Conservation (phyloP, 768 basidiomycete species). For the Mycena rosella region DNA sequence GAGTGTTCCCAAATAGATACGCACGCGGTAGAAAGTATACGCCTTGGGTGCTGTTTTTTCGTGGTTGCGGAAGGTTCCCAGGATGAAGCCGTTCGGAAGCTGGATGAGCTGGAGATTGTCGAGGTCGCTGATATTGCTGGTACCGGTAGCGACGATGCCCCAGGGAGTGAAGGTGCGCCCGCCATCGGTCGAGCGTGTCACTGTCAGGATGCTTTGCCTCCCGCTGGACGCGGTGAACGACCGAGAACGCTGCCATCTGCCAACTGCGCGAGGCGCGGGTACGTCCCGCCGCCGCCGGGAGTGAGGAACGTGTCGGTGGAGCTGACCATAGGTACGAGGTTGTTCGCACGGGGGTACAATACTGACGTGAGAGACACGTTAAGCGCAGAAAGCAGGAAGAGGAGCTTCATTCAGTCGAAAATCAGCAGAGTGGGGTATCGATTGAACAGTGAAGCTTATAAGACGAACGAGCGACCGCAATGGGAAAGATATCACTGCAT, state of each 20-base stretch:
- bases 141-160: slow-evolving; percentile 24
- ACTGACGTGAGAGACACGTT: slow-evolving; percentile 2
- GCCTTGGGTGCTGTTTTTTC: slow-evolving; percentile 11
- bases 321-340: slow-evolving; percentile 28
- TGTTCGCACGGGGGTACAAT: slow-evolving; percentile 23
- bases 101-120: slow-evolving; percentile 30
- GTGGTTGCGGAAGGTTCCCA: slow-evolving; percentile 35
- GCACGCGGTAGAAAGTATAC: slow-evolving; percentile 22
- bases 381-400: slow-evolving; percentile 14
- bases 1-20: neutral
- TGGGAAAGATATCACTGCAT: too few relatives aligned
- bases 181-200: slow-evolving; percentile 35
- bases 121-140: slow-evolving; percentile 30
- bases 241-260: slow-evolving; percentile 34
- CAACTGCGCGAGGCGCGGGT: slow-evolving; percentile 34
- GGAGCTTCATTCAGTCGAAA: slow-evolving; percentile 10
- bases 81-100: slow-evolving; percentile 30
- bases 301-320: neutral
- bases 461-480: too few relatives aligned
- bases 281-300: slow-evolving; percentile 25
- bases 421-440: too few relatives aligned
- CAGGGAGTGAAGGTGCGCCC: slow-evolving; percentile 20
- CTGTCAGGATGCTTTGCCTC: slow-evolving; percentile 15
- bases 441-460: too few relatives aligned
- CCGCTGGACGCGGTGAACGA: slow-evolving; percentile 20